phyloP scores from a whole-genome alignment of 1,139 yeast genomes.

The Candida sojae region DNA sequence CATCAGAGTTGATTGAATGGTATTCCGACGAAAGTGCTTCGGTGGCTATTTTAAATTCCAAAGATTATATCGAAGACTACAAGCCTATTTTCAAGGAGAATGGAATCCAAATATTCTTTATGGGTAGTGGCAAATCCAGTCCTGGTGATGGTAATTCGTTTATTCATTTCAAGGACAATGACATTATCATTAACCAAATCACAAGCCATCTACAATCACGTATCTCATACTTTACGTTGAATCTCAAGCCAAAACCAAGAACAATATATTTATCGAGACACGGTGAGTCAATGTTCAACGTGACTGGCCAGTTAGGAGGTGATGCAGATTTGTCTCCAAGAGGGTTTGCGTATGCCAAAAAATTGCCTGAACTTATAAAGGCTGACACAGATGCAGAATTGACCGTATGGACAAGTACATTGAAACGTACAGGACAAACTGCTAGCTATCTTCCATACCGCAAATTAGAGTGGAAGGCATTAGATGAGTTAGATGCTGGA shows the following conservation, averaged over 20 bases:
- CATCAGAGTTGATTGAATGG: conserved; percentile 88
- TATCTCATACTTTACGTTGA: conserved; percentile 94
- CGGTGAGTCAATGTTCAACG: conserved; percentile 90
- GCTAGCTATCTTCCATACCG: conserved; percentile 81
- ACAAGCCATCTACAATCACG: conserved; percentile 89
- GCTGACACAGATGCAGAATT: conserved; percentile 47
- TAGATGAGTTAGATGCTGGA: conserved; percentile 97
- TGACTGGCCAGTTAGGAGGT: conserved; percentile 95
- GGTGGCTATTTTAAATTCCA: conserved; percentile 91
- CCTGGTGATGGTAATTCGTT: neutral
- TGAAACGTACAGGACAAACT: conserved; percentile 90
- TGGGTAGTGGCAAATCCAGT: conserved; percentile 82
- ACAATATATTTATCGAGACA: conserved; percentile 92
- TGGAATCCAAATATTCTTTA: conserved; percentile 78
- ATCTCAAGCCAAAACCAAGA: conserved; percentile 88
- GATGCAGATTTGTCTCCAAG: conserved; percentile 86
- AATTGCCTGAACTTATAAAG: conserved; percentile 57
- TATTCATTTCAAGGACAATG: conserved; percentile 1
- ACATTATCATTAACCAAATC: conserved; percentile 83
- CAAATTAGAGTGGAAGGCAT: conserved; percentile 87
- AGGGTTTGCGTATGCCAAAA: conserved; percentile 82
- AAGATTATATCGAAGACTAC: conserved; percentile 72
- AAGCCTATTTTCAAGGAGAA: conserved; percentile 70
- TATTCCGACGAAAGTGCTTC: conserved; percentile 77
- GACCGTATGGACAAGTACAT: conserved; percentile 96